phyloP scores from a whole-genome alignment of 2,329 filamentous ascomycete genomes.

The Penicillium sp. region DNA sequence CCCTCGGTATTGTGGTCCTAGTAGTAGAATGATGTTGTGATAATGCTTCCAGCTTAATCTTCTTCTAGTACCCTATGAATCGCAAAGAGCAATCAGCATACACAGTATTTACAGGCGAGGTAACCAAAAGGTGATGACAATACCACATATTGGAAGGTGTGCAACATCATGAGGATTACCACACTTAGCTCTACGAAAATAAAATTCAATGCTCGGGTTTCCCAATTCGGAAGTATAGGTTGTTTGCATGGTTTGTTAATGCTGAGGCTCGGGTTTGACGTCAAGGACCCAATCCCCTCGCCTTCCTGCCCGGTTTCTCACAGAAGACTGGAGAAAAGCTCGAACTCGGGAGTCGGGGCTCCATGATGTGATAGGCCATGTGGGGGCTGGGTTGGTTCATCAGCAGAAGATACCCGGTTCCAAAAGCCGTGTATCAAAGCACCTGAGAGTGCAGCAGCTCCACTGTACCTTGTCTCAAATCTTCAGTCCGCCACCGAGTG shows the following conservation, averaged over 20 bases:
- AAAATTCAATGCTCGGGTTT: background rate
- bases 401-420: constrained; percentile 5
- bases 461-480: constrained; percentile 16
- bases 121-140: too few species aligned
- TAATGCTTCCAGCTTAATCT: background rate
- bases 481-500: constrained; percentile 19
- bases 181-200: too few species aligned
- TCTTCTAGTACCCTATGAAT: background rate
- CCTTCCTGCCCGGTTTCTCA: constrained; percentile 13
- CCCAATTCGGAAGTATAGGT: constrained; percentile 1
- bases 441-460: constrained; percentile 8
- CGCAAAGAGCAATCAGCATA: too few species aligned
- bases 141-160: too few species aligned
- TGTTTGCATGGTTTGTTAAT: constrained; percentile 16
- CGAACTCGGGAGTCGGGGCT: constrained; percentile 10
- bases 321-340: constrained; percentile 3
- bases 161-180: too few species aligned
- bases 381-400: constrained; percentile 9
- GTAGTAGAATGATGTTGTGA: background rate
- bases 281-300: constrained; percentile 15
- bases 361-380: constrained; percentile 16
- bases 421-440: constrained; percentile 9
- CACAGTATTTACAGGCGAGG: too few species aligned
- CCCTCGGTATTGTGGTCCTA: background rate
- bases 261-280: constrained; percentile 12